phyloP scores from a whole-genome alignment of 305 asterid species.

The Rubia tinctorum region DNA sequence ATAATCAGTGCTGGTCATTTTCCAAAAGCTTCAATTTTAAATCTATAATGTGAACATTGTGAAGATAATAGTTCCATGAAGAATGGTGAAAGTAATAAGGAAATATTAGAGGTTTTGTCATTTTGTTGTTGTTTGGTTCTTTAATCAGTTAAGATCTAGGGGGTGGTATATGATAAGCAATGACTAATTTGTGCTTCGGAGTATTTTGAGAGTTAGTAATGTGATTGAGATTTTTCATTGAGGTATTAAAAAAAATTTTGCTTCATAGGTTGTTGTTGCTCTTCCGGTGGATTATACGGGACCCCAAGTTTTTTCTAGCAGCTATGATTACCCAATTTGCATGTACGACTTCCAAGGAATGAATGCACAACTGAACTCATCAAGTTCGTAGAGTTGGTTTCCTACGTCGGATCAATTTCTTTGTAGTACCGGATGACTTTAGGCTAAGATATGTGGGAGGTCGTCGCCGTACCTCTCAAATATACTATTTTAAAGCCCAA shows the following conservation, averaged over 20 bases:
- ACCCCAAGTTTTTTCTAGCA: constrained; percentile 87
- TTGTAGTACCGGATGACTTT: constrained; percentile 96
- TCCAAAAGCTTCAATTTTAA: background rate
- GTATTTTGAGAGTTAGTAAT: too few relatives aligned
- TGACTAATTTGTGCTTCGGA: background rate
- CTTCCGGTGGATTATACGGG: constrained; percentile 90
- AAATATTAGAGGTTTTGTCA: background rate
- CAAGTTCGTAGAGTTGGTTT: constrained; percentile 98
- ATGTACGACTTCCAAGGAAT: constrained; percentile 98
- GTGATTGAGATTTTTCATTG: background rate
- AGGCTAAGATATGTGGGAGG: constrained; percentile 85
- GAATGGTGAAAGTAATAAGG: background rate
- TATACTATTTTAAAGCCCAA: too few relatives aligned
- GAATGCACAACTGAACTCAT: constrained; percentile 92
- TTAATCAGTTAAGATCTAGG: background rate
- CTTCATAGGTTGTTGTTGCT: constrained; percentile 70
- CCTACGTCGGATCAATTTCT: constrained; percentile 86
- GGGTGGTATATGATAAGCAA: background rate
- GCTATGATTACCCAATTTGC: constrained; percentile 83
- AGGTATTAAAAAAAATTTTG: background rate
- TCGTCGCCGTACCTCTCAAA: too few relatives aligned
- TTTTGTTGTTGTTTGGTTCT: background rate
- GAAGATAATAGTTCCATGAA: background rate
- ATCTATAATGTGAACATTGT: background rate
- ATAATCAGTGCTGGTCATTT: background rate